Evolutionary conservation across 2,329 filamentous ascomycete species (phyloP).

Genomic region (Stachybotrys chlorohalonatus): DNA sequence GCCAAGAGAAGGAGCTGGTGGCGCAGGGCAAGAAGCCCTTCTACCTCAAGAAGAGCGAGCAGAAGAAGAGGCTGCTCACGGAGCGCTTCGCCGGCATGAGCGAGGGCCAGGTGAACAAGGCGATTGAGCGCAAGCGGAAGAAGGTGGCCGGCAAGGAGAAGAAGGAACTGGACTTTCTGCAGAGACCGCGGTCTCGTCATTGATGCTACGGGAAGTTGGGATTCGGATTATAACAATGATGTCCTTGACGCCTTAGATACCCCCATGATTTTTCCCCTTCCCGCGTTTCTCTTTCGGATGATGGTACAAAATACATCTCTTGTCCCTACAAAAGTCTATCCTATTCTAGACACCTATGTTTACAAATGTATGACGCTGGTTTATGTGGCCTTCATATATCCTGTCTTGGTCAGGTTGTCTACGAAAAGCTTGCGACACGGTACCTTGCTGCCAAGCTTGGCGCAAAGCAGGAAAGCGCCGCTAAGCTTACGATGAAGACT

Average conservation of each 20-base stretch:
- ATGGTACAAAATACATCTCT: background rate
- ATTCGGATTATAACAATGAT: background rate
- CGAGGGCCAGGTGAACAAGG: constrained; percentile 72
- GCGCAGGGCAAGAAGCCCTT: constrained; percentile 86
- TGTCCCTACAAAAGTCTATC: background rate
- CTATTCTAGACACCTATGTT: background rate
- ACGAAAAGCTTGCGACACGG: constrained; percentile 73
- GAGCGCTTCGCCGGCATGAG: constrained; percentile 78
- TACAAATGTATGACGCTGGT: no score
- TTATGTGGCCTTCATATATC: constrained; percentile 12
- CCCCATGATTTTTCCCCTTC: background rate
- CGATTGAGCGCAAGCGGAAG: constrained; percentile 81
- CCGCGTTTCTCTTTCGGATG: background rate
- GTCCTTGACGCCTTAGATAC: background rate
- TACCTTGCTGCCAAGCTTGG: constrained; percentile 74
- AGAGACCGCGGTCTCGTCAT: constrained; percentile 14
- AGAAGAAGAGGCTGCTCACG: constrained; percentile 76
- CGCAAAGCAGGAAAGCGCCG: constrained; percentile 89
- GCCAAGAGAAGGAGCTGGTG: constrained; percentile 75
- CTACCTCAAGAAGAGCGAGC: constrained; percentile 84
- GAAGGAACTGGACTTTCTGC: constrained; percentile 50
- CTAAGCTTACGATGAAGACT: constrained; percentile 90
- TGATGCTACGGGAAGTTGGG: background rate
- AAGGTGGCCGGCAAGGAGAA: constrained; percentile 82
- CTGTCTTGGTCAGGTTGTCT: constrained; percentile 34